Evolutionary conservation across 164 flowering plant species (phyloP).

Genomic region (Magnolia sinica): DNA sequence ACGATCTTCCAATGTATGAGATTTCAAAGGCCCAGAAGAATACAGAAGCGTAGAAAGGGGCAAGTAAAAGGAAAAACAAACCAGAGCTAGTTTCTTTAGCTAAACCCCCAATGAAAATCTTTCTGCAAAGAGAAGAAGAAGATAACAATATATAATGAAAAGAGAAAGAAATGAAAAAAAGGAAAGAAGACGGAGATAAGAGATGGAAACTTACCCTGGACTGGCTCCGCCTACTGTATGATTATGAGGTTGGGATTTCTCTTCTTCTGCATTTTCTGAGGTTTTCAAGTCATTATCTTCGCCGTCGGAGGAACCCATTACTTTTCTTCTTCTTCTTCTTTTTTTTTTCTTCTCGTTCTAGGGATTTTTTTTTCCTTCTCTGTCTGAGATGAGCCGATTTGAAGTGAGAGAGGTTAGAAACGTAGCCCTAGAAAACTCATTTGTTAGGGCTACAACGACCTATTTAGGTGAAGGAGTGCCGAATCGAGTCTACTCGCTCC

Average conservation of each 20-base stretch:
- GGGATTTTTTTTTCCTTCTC: too few species aligned
- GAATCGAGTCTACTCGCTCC: too few species aligned
- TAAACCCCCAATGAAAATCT: conserved; percentile 85
- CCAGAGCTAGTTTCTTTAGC: conserved; percentile 78
- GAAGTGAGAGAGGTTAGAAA: too few species aligned
- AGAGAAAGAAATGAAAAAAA: neutral
- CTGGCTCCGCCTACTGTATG: conserved; percentile 61
- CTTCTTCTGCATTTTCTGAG: conserved; percentile 30
- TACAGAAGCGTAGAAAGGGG: neutral
- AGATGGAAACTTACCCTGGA: conserved; percentile 42
- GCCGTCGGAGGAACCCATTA: conserved; percentile 17
- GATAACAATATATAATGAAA: neutral
- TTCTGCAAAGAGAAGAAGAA: conserved; percentile 38
- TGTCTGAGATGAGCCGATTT: too few species aligned
- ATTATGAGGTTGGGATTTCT: conserved; percentile 36
- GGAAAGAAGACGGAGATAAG: neutral
- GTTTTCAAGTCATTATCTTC: conserved; percentile 34
- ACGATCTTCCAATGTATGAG: neutral
- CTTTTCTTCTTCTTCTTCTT: neutral
- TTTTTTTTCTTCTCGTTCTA: too few species aligned
- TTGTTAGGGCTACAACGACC: too few species aligned
- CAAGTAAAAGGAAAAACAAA: conserved; percentile 20
- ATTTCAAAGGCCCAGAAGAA: neutral
- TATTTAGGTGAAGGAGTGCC: too few species aligned
- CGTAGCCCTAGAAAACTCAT: too few species aligned